Base-by-base conservation (phyloP, 257 asterid genomes). In the Anisodus acutangulus region DNA sequence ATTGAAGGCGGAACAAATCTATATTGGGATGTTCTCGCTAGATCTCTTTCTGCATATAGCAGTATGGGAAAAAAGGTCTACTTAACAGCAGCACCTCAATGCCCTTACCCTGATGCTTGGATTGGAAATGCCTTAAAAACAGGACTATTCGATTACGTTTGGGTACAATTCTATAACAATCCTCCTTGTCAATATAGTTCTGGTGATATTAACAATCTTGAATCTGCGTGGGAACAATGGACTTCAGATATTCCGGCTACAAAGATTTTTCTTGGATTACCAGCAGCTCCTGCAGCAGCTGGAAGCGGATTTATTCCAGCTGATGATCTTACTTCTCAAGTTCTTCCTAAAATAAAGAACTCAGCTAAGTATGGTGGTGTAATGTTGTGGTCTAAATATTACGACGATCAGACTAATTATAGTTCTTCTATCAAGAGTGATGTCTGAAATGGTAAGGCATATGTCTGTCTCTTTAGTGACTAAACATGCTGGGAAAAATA, bases 1-100 rank as follows among this genome's bases (percentile, higher is more conserved):
- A 86, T 86, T 9, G 92, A 89, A 83, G 89, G 87, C 47, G 90
- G 92, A 8, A 86, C 89, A 5, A 71, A 83, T 58, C 84, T 59
- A 22, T 85, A 86, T 37, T 87, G 92, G 91, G 90, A 88, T 31
- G 86, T 86, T 12, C 76, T 89, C 2, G 89, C 92, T 0, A 37
- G 63, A 4, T 82, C 85, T 19, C 88, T 89, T 39, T 86, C 88
- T 0, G 66, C 70, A 8, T 84, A 72, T 78, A 76, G 55, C 19
- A 71, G 71, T 22, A 54, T 37, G 57, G 86, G 82, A 2, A 76
- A 84, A 67, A 78, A 84, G 37, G 86, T 84, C 39, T 84, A 84
- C 49, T 47, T 84, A 51, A 72, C 83, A 43, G 86, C 86, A 19
- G 86, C 83, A 0, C 86, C 83, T 3, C 83, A 84, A 60, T 84